Evolutionary conservation across 208 protist species (phyloP).

Genomic region (Wallacemonas rigidus): DNA sequence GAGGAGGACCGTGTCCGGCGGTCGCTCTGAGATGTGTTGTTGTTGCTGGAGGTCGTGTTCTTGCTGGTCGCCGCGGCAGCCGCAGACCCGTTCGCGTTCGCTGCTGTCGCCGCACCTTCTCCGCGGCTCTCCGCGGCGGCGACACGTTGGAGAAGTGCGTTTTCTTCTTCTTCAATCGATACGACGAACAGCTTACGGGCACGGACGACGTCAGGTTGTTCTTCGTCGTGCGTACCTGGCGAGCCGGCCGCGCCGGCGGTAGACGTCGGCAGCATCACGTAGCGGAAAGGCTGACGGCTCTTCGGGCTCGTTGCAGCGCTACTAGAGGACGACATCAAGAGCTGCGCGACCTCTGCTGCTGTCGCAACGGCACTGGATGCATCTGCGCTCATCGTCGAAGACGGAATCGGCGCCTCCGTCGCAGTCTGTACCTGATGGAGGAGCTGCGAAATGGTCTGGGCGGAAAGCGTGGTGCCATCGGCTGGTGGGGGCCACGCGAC

Average conservation of each 20-base stretch:
- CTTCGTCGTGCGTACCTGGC: not conserved
- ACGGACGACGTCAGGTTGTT: not conserved
- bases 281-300: not conserved
- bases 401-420: not conserved
- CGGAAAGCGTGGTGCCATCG: not conserved
- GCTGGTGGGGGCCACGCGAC: not conserved
- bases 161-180: constrained; percentile 11
- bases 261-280: not conserved
- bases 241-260: not conserved
- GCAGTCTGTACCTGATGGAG: constrained; percentile 8
- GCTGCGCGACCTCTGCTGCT: constrained; percentile 10
- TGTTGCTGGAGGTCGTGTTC: constrained; percentile 1
- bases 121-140: not conserved
- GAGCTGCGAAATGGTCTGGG: constrained; percentile 10
- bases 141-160: constrained; percentile 1
- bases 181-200: constrained; percentile 6
- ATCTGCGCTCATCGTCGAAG: not conserved
- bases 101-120: not conserved
- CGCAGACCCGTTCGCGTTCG: not conserved
- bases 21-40: not conserved
- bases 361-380: not conserved
- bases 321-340: not conserved
- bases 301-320: not conserved
- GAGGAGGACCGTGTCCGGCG: not conserved
- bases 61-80: not conserved